Percentiles rank a stretch among this genome's conserved stretches.
Evolutionary conservation across 2,329 filamentous ascomycete species (phyloP).

Genomic region (Stagonosporopsis rhizophila): DNA sequence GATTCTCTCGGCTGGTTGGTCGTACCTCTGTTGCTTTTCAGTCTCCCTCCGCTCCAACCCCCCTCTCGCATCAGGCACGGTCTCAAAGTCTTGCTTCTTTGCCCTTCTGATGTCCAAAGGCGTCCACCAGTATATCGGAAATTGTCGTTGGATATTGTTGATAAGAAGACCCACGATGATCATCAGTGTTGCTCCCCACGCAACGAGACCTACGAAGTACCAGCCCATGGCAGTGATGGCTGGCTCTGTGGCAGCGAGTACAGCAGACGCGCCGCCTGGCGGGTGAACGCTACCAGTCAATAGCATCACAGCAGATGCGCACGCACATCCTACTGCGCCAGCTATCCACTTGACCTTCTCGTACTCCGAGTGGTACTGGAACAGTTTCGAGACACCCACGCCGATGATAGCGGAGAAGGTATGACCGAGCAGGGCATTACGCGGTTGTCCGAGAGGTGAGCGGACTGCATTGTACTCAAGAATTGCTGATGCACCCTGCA

Average conservation of each 20-base stretch:
- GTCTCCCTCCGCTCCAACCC: conserved; percentile 29
- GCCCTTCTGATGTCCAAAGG: conserved; percentile 44
- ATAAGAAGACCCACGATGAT: conserved; percentile 51
- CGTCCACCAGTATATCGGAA: conserved; percentile 60
- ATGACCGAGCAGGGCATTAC: conserved; percentile 56
- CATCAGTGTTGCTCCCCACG: conserved; percentile 54
- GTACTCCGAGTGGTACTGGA: conserved; percentile 49
- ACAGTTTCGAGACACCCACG: conserved; percentile 55
- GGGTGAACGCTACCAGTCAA: conserved; percentile 58
- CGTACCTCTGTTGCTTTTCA: conserved; percentile 24
- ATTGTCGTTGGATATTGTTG: conserved; percentile 57
- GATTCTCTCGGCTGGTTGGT: conserved; percentile 31
- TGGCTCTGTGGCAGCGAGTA: conserved; percentile 53
- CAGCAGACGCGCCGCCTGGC: conserved; percentile 58
- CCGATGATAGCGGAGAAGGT: conserved; percentile 55
- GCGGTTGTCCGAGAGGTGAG: conserved; percentile 57
- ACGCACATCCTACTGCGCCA: conserved; percentile 53
- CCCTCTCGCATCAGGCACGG: conserved; percentile 29
- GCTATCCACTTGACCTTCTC: conserved; percentile 54
- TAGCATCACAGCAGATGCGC: conserved; percentile 55
- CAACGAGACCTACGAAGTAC: conserved; percentile 53
- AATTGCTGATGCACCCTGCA: conserved; percentile 55
- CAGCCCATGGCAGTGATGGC: conserved; percentile 54
- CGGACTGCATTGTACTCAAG: conserved; percentile 57
- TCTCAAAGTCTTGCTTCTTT: conserved; percentile 33